phyloP scores from a whole-genome alignment of 2,329 filamentous ascomycete species.

The Alternaria brassicae region DNA sequence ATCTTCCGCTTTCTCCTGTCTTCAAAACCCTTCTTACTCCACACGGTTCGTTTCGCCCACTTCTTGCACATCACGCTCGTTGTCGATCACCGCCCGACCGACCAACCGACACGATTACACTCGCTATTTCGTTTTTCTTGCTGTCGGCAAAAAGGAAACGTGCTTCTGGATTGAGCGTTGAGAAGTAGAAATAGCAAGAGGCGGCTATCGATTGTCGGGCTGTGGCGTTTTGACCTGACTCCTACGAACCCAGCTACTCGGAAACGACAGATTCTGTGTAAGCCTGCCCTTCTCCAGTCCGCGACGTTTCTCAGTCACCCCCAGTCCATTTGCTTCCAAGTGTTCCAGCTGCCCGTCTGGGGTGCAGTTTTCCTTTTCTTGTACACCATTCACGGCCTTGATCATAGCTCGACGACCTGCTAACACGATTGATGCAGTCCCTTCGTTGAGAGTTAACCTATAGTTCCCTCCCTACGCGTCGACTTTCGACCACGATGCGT shows the following conservation, averaged over 20 bases:
- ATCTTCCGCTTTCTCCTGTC: slow-evolving; percentile 10
- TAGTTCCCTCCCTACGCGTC: not conserved
- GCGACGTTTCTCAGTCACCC: slow-evolving; percentile 12
- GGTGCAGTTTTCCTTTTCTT: slow-evolving; percentile 8
- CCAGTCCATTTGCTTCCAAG: slow-evolving; percentile 7
- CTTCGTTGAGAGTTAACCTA: slow-evolving; percentile 11
- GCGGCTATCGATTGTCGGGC: slow-evolving; percentile 7
- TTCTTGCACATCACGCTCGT: not conserved
- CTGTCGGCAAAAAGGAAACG: not conserved
- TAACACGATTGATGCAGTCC: slow-evolving; percentile 27
- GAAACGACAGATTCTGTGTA: slow-evolving; percentile 21
- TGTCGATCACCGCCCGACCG: not conserved
- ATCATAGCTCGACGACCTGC: slow-evolving; percentile 19
- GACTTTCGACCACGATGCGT: slow-evolving; percentile 34
- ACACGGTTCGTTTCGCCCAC: slow-evolving; percentile 4
- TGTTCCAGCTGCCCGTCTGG: not conserved
- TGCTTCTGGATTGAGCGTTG: not conserved
- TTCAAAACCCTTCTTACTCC: not conserved
- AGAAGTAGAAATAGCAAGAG: not conserved
- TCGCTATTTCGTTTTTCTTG: not conserved
- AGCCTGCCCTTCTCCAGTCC: slow-evolving; percentile 11
- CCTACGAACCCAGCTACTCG: slow-evolving; percentile 15
- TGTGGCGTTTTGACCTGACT: slow-evolving; percentile 7
- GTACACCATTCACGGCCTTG: slow-evolving; percentile 11
- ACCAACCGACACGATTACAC: not conserved